Conservation (phyloP, 179 eudicot species). For the Vitellaria paradoxa region DNA sequence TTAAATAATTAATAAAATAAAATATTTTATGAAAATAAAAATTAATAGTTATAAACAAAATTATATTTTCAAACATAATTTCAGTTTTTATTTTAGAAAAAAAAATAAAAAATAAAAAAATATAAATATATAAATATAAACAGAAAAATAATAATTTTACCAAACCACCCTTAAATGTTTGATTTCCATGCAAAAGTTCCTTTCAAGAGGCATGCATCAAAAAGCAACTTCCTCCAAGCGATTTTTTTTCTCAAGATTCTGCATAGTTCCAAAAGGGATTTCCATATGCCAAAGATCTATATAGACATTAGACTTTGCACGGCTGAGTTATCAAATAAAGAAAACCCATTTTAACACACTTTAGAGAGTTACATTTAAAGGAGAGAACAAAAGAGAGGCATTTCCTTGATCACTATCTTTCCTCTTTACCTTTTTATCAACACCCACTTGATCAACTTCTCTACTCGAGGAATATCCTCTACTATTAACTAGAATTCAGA, state of each 20-base stretch:
- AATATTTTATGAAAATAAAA: no score
- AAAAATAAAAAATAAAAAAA: no score
- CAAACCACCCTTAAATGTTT: neutral
- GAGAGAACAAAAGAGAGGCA: conserved; percentile 26
- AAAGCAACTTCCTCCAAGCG: conserved; percentile 25
- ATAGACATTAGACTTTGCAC: conserved; percentile 25
- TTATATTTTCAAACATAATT: no score
- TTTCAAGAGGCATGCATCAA: conserved; percentile 23
- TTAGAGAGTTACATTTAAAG: conserved; percentile 37
- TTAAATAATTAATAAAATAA: no score
- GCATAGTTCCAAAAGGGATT: conserved; percentile 29
- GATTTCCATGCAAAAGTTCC: conserved; percentile 27
- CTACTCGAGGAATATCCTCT: neutral
- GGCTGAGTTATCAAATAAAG: conserved; percentile 24
- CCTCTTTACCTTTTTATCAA: neutral
- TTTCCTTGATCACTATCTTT: conserved; percentile 13
- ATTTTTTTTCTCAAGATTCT: neutral
- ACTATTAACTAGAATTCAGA: neutral
- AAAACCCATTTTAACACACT: conserved; percentile 31
- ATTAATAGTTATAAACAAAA: no score
- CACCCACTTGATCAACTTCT: neutral
- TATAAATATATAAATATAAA: no score
- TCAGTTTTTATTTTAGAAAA: no score
- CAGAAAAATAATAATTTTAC: no score
- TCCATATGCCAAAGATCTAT: conserved; percentile 17